Evolutionary conservation across 2,329 filamentous ascomycete species (phyloP), one percentile per base, ranked within the genome.

Genomic region (Ramularia collo-cygni): DNA sequence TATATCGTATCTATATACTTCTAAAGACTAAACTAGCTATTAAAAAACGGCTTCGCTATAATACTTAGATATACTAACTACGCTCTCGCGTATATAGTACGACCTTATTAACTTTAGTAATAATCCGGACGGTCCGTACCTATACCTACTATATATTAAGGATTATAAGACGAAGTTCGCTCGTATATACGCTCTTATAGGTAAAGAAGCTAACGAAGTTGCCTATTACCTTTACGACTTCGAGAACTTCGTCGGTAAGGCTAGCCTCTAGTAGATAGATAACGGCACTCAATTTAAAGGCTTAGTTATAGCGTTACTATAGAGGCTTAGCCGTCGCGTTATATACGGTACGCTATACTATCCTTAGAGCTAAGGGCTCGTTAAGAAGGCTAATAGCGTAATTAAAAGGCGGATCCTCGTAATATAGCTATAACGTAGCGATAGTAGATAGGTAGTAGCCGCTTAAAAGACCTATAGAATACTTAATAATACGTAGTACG

Each of bases 111-210:
- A 30, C n/a, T 30, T 30, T 15, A 13, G 12, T 7, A n/a, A 30
- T 30, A 30, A 13, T 13, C 28, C n/a, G n/a, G 28, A 30, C 28
- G 28, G 28, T n/a, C 28, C 14, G 14, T 30, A 30, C 14, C 28
- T 30, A 30, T 30, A 30, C 28, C 28, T 30, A n/a, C 28, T 30
- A 6, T 15, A 30, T 30, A 30, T 30, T 30, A 30, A 30, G 28
- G 28, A 30, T n/a, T 30, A 30, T 30, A 30, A 30, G 28, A 30
- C 28, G 12, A 30, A 30, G 14, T 30, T 13, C n/a, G n/a, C 28
- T n/a, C 7, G 13, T n/a, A 15, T 15, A n/a, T 30, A 30, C n/a
- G 6, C 28, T n/a, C 28, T 30, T 13, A 30, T n/a, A 6, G 6
- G 6, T 7, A 30, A 30, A n/a, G 28, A 30, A 30, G 28, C 28